Percentiles rank a stretch among this genome's conserved stretches.
Evolutionary conservation across 331 rosid species (phyloP).

Genomic region (Pyracantha coccinea): DNA sequence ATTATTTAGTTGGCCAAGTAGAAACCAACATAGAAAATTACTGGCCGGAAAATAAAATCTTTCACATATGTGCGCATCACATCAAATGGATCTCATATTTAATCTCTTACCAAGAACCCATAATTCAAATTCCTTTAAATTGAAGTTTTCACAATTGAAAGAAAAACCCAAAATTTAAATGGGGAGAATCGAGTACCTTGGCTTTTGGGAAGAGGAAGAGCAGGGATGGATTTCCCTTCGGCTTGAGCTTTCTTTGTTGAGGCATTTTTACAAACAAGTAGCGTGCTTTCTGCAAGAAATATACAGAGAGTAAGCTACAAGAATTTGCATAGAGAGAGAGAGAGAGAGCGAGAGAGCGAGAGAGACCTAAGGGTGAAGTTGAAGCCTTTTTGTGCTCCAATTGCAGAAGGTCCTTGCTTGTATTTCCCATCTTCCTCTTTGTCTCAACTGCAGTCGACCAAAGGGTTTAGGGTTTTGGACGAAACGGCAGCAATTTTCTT

Average conservation of each 20-base stretch:
- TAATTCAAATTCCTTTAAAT: not conserved
- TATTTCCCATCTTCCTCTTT: constrained; percentile 26
- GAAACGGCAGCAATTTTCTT: not conserved
- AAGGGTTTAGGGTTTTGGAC: not conserved
- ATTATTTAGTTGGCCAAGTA: not conserved
- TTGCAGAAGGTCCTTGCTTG: constrained; percentile 76
- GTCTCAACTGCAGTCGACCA: too few species aligned
- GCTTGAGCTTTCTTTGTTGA: constrained; percentile 20
- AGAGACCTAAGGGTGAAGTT: constrained; percentile 47
- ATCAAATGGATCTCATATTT: not conserved
- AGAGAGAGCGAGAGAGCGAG: not conserved
- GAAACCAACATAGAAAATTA: not conserved
- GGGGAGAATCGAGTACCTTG: constrained; percentile 31
- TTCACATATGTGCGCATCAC: not conserved
- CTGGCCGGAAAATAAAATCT: not conserved
- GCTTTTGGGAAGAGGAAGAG: constrained; percentile 44
- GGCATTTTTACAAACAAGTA: constrained; percentile 37
- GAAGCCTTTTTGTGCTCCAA: constrained; percentile 47
- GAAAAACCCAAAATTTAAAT: not conserved
- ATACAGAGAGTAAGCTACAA: not conserved
- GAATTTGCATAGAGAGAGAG: not conserved
- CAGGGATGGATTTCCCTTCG: constrained; percentile 29
- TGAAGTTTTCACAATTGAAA: not conserved
- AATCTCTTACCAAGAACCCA: not conserved
- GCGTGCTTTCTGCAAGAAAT: constrained; percentile 39